These are phyloP conservation scores for Blakeslea trispora DNA, from an alignment of 371 early-diverging fungal genomes.

Conservation along the genomic window DNA sequence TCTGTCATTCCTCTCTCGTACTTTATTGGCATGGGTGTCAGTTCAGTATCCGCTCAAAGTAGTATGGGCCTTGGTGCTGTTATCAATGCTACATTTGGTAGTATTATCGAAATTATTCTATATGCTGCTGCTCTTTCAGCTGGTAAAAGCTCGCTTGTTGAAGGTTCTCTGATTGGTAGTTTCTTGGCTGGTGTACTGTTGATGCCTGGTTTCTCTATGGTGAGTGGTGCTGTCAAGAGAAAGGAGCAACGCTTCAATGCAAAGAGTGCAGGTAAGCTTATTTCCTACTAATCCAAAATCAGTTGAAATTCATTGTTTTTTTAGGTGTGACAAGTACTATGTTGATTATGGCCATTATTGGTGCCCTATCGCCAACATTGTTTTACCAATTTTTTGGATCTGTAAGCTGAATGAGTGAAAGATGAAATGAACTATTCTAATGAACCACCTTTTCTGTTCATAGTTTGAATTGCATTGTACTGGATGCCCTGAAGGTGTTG, in stretches of 20 bases:
- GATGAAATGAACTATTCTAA: no score
- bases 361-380: conserved; percentile 90
- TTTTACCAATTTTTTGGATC: conserved; percentile 92
- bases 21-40: conserved; percentile 96
- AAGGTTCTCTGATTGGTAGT: conserved; percentile 92
- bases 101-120: conserved; percentile 92
- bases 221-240: conserved; percentile 87
- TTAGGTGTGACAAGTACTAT: conserved; percentile 89
- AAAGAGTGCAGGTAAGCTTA: conserved; percentile 77
- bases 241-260: conserved; percentile 95
- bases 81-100: conserved; percentile 96
- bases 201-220: conserved; percentile 94
- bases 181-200: conserved; percentile 87
- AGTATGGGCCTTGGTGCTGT: conserved; percentile 92
- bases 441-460: background rate
- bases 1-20: conserved; percentile 93
- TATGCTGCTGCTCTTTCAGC: conserved; percentile 87
- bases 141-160: conserved; percentile 87
- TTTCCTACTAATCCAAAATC: background rate
- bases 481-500: conserved; percentile 47
- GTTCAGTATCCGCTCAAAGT: conserved; percentile 95
- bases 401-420: conserved; percentile 44
- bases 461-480: conserved; percentile 65
- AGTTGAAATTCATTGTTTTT: background rate
- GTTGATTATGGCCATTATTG: conserved; percentile 94